These are phyloP conservation scores for Xylaria sp. DNA, from an alignment of 2,329 filamentous ascomycete species.

Conservation along the genomic window DNA sequence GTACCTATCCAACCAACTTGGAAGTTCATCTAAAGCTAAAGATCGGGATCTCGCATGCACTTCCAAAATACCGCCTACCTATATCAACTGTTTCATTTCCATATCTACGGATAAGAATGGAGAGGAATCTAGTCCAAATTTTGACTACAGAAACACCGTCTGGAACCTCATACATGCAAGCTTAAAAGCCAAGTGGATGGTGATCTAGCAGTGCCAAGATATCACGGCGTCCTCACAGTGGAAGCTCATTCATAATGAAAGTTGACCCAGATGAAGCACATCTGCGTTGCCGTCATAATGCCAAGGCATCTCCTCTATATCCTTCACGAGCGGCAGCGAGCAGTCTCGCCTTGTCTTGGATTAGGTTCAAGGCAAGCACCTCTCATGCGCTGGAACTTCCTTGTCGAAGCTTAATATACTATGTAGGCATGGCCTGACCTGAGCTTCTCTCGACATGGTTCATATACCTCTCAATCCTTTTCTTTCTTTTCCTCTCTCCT, in stretches of 20 bases:
- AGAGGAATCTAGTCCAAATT: background rate
- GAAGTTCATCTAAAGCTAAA: too few species aligned
- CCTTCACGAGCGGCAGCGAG: background rate
- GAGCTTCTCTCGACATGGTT: background rate
- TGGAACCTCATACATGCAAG: too few species aligned
- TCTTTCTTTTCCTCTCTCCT: constrained; percentile 18
- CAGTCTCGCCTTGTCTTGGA: constrained; percentile 2
- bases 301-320: background rate
- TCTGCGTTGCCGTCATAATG: background rate
- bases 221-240: background rate
- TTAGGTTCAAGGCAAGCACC: constrained; percentile 7
- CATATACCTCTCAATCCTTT: constrained; percentile 4
- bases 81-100: background rate
- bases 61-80: too few species aligned
- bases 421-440: background rate
- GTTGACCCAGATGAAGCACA: background rate
- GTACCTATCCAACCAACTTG: too few species aligned
- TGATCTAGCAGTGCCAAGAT: background rate
- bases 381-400: constrained; percentile 12
- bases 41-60: too few species aligned
- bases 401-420: background rate
- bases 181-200: background rate
- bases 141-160: background rate
- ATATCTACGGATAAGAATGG: background rate
- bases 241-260: background rate